A percentile compares a stretch with the other conserved stretches of the same genome.
These are phyloP conservation scores for Metarhizium sp. DNA, from an alignment of 2,329 filamentous ascomycete species.

Conservation along the genomic window DNA sequence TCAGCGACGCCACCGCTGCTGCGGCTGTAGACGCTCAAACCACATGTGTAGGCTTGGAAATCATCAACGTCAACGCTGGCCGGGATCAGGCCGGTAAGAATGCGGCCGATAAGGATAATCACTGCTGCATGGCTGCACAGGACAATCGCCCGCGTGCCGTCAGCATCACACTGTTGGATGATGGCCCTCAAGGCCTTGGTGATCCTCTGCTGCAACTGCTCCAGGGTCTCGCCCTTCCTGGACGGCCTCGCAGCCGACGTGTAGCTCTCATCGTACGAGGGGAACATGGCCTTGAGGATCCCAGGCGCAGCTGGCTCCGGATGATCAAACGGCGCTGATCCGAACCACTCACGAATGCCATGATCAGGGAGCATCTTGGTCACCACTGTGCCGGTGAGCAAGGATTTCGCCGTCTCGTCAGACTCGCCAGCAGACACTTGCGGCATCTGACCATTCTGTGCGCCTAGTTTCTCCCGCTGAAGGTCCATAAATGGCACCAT, in stretches of 20 bases:
- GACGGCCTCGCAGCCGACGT: constrained; percentile 57
- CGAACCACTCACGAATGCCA: constrained; percentile 80
- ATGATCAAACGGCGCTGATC: constrained; percentile 74
- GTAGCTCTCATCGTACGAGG: constrained; percentile 48
- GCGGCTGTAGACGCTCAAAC: constrained; percentile 56
- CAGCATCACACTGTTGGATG: constrained; percentile 62
- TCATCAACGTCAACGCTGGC: constrained; percentile 63
- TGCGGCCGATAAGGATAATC: constrained; percentile 77
- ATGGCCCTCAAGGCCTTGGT: constrained; percentile 61
- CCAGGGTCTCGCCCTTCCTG: constrained; percentile 65
- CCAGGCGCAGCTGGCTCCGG: constrained; percentile 61
- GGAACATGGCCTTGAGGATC: constrained; percentile 59
- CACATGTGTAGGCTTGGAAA: constrained; percentile 78
- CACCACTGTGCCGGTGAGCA: constrained; percentile 5
- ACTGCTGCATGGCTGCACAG: constrained; percentile 86
- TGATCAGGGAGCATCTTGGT: constrained; percentile 44
- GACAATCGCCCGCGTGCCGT: constrained; percentile 60
- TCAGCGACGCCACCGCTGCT: constrained; percentile 8
- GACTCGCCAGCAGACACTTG: not conserved
- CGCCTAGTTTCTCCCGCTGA: constrained; percentile 12
- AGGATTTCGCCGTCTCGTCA: not conserved
- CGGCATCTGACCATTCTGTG: not conserved
- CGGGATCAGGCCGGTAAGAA: constrained; percentile 71
- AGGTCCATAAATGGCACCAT: constrained; percentile 58
- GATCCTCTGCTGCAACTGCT: constrained; percentile 70